Percentiles rank a stretch among this genome's conserved stretches.
These are phyloP conservation scores for Suillus hirtellus DNA, from an alignment of 768 basidiomycete species.

Conservation along the genomic window DNA sequence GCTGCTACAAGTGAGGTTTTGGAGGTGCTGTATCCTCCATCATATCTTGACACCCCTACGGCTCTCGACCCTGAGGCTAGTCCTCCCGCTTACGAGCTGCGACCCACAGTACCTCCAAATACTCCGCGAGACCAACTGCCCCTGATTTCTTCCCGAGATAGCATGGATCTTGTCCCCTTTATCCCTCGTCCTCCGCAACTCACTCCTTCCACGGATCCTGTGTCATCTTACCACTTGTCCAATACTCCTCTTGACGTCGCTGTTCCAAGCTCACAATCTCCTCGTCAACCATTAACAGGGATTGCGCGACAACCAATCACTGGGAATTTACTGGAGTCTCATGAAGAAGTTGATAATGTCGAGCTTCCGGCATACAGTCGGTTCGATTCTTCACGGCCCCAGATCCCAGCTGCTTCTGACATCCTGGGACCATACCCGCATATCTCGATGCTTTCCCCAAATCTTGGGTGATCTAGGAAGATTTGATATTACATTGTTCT, in stretches of 20 bases:
- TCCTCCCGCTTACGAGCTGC: constrained; percentile 24
- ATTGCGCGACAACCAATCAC: neutral
- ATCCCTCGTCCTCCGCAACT: neutral
- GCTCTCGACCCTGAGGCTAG: constrained; percentile 11
- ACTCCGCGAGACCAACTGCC: neutral
- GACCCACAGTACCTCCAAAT: neutral
- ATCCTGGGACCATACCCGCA: constrained; percentile 32
- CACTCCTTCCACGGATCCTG: neutral
- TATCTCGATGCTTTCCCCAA: constrained; percentile 14
- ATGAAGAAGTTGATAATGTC: constrained; percentile 16
- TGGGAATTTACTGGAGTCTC: neutral
- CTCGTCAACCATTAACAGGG: neutral
- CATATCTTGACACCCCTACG: constrained; percentile 15
- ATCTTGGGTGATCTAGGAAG: neutral
- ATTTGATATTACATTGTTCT: neutral
- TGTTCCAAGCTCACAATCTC: neutral
- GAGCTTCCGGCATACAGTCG: constrained; percentile 29
- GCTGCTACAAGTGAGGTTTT: constrained; percentile 25
- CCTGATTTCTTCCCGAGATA: neutral
- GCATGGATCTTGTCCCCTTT: neutral
- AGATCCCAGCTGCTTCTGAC: constrained; percentile 20
- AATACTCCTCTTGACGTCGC: neutral
- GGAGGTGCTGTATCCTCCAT: constrained; percentile 30
- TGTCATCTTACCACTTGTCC: neutral
- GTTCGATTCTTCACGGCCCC: constrained; percentile 25